phyloP scores from a whole-genome alignment of 345 rosid genomes.

The Kernera saxatilis region DNA sequence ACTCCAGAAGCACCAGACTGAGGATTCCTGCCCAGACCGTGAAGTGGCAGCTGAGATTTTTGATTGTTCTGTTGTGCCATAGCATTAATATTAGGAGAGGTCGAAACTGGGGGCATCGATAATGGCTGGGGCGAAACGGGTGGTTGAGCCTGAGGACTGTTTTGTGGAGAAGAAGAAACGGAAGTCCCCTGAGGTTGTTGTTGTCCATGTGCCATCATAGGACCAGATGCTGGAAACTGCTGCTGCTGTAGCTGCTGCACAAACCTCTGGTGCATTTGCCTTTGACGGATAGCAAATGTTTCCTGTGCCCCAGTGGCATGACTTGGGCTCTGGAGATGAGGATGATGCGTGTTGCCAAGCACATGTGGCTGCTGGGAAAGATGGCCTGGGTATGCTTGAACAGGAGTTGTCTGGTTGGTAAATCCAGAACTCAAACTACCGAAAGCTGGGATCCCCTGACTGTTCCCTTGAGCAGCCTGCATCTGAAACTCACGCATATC shows the following conservation, averaged over 20 bases:
- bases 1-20: constrained; percentile 52
- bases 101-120: constrained; percentile 42
- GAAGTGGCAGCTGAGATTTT: constrained; percentile 59
- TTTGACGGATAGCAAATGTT: constrained; percentile 57
- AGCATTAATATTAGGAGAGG: constrained; percentile 48
- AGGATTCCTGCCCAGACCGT: constrained; percentile 51
- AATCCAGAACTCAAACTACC: constrained; percentile 65
- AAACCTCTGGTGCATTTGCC: constrained; percentile 74
- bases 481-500: constrained; percentile 56
- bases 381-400: constrained; percentile 66
- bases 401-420: constrained; percentile 63
- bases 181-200: constrained; percentile 70
- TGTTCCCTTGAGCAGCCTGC: constrained; percentile 69
- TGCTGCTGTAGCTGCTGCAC: constrained; percentile 70
- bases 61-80: constrained; percentile 51
- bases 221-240: constrained; percentile 56
- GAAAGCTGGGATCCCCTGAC: constrained; percentile 63
- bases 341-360: constrained; percentile 51
- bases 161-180: constrained; percentile 63
- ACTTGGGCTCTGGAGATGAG: constrained; percentile 60
- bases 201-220: constrained; percentile 56
- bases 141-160: constrained; percentile 59
- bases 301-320: constrained; percentile 63
- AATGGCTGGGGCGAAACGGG: constrained; percentile 54
- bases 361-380: constrained; percentile 68